These are phyloP conservation scores for Rhynchosporium graminicola DNA, from an alignment of 2,329 filamentous ascomycete species.

Conservation along the genomic window DNA sequence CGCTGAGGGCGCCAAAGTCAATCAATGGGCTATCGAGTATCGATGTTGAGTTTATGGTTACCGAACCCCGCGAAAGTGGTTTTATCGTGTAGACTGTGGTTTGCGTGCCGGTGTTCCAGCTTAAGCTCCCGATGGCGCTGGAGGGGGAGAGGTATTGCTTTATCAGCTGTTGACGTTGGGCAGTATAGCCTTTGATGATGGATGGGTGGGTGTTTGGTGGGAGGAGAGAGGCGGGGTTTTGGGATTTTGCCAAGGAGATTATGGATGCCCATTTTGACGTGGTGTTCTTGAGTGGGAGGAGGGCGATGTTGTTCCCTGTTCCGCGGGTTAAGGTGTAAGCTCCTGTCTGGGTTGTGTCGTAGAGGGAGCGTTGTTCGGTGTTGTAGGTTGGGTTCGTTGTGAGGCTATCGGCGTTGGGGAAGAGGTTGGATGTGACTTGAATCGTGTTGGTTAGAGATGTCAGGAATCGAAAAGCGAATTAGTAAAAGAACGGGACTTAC, in stretches of 20 bases:
- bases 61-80: conserved; percentile 43
- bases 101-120: conserved; percentile 24
- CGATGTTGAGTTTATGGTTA: conserved; percentile 36
- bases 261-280: conserved; percentile 17
- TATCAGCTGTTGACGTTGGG: conserved; percentile 34
- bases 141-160: conserved; percentile 2
- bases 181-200: conserved; percentile 21
- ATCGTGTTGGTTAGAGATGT: not conserved
- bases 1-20: conserved; percentile 42
- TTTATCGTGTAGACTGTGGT: conserved; percentile 25
- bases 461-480: too few species aligned
- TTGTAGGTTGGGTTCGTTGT: conserved; percentile 33
- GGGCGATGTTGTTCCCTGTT: conserved; percentile 32
- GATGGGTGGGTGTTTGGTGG: conserved; percentile 19
- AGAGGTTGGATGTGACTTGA: conserved; percentile 21
- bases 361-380: conserved; percentile 39
- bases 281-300: conserved; percentile 18
- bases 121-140: conserved; percentile 16
- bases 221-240: conserved; percentile 20
- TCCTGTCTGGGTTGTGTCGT: conserved; percentile 18
- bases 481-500: conserved; percentile 9
- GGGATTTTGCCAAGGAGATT: conserved; percentile 16
- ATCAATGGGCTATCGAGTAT: conserved; percentile 38
- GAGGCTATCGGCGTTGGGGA: conserved; percentile 18
- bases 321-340: conserved; percentile 24